These are phyloP conservation scores for Clavispora fructus DNA, from an alignment of 805 yeast genomes.

Conservation along the genomic window DNA sequence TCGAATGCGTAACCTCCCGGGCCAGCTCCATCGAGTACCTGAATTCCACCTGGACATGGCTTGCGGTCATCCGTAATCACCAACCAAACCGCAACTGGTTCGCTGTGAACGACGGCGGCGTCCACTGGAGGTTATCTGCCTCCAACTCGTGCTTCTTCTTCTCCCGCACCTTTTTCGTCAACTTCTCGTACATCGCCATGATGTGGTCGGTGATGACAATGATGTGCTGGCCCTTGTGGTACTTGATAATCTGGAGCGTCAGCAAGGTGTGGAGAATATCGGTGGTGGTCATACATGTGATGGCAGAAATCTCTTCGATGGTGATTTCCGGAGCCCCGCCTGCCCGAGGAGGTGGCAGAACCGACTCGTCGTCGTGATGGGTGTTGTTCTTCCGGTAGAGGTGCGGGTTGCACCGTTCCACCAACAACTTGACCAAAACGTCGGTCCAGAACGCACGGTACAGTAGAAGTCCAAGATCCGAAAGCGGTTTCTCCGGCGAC, in stretches of 20 bases:
- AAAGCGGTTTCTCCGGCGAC: slow-evolving; percentile 94
- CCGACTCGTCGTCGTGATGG: slow-evolving; percentile 11
- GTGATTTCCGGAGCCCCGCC: slow-evolving; percentile 47
- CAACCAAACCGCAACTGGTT: slow-evolving; percentile 95
- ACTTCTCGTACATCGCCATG: slow-evolving; percentile 66
- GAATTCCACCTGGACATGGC: too few species aligned
- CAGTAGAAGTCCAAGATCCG: slow-evolving; percentile 88
- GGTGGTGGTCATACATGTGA: slow-evolving; percentile 93
- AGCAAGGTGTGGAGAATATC: slow-evolving; percentile 92
- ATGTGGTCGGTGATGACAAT: slow-evolving; percentile 82
- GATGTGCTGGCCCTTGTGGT: slow-evolving; percentile 92
- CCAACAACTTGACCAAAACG: slow-evolving; percentile 66
- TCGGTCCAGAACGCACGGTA: slow-evolving; percentile 98
- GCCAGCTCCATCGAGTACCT: too few species aligned
- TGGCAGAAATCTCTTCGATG: slow-evolving; percentile 82
- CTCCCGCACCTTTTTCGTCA: slow-evolving; percentile 45
- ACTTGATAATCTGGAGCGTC: slow-evolving; percentile 81
- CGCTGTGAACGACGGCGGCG: slow-evolving; percentile 93
- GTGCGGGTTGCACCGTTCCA: slow-evolving; percentile 46
- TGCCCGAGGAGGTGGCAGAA: slow-evolving; percentile 16
- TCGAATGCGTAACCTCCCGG: too few species aligned
- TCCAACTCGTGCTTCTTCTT: slow-evolving; percentile 75
- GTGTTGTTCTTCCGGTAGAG: slow-evolving; percentile 35
- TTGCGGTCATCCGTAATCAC: slow-evolving; percentile 30
- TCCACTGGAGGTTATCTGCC: slow-evolving; percentile 74